These are phyloP conservation scores for Fusarium nurragi DNA, from an alignment of 2,329 filamentous ascomycete genomes.

Conservation along the genomic window DNA sequence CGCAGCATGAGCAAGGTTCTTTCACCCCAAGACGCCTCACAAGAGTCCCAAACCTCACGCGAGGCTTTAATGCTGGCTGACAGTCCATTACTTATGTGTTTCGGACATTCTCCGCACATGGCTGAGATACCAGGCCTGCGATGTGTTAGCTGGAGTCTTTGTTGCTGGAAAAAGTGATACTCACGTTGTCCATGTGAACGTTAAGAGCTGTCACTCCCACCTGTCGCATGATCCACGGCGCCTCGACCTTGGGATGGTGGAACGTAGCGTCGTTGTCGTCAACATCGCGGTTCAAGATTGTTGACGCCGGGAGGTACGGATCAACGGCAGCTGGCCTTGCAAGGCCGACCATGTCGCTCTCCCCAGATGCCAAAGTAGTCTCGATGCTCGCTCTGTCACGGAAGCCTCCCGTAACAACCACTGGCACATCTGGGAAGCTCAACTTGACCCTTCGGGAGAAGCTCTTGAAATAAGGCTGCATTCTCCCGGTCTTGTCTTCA, in stretches of 20 bases:
- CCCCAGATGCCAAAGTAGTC: not conserved
- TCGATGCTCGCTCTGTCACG: not conserved
- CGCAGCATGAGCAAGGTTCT: too few relatives aligned
- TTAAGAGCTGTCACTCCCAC: not conserved
- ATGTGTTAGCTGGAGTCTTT: not conserved
- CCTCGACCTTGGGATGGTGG: not conserved
- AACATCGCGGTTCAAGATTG: not conserved
- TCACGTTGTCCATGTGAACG: not conserved
- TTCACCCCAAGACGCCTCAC: too few relatives aligned
- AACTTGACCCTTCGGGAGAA: not conserved
- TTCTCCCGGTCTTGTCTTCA: not conserved
- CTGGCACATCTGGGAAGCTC: not conserved
- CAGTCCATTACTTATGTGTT: not conserved
- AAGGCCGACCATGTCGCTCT: not conserved
- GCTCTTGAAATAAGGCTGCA: not conserved
- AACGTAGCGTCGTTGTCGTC: not conserved
- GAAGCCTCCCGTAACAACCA: not conserved
- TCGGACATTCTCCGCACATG: not conserved
- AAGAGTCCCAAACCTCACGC: too few relatives aligned
- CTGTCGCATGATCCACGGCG: not conserved
- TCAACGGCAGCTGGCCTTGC: not conserved
- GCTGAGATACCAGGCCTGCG: not conserved
- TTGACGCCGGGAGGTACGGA: not conserved
- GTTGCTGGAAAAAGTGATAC: accelerated
- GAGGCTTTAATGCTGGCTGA: too few relatives aligned